Conservation (phyloP, 176 grass and related monocot genomes). For the Musa beccarii region DNA sequence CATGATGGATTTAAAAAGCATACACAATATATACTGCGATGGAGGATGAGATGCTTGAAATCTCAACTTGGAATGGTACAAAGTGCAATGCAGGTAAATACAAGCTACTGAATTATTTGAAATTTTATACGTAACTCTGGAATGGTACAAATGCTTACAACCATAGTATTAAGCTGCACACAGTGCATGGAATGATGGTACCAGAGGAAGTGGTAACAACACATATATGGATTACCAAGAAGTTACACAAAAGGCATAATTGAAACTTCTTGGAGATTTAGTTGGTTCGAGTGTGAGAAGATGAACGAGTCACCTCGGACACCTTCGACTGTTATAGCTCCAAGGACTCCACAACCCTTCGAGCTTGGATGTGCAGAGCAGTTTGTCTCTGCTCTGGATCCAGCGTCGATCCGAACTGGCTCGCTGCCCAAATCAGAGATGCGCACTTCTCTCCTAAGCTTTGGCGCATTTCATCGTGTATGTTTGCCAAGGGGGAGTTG, state of each 20-base stretch:
- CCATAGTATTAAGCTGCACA: not conserved
- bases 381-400: constrained; percentile 74
- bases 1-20: too few relatives aligned
- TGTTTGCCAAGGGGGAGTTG: constrained; percentile 56
- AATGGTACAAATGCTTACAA: not conserved
- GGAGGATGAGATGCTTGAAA: too few relatives aligned
- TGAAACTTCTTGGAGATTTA: not conserved
- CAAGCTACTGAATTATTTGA: too few relatives aligned
- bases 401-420: constrained; percentile 83
- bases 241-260: not conserved
- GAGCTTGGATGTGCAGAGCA: constrained; percentile 84
- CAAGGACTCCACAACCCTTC: constrained; percentile 74
- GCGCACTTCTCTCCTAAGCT: constrained; percentile 73
- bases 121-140: too few relatives aligned
- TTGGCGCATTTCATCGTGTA: constrained; percentile 64
- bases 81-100: too few relatives aligned
- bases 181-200: not conserved
- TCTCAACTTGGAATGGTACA: too few relatives aligned
- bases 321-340: constrained; percentile 33
- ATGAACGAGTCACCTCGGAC: not conserved
- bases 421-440: constrained; percentile 80
- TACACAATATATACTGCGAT: too few relatives aligned
- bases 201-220: not conserved
- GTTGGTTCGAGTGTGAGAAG: not conserved
- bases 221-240: not conserved